phyloP scores from a whole-genome alignment of 306 rosid genomes.

The Cyamopsis tetragonoloba region DNA sequence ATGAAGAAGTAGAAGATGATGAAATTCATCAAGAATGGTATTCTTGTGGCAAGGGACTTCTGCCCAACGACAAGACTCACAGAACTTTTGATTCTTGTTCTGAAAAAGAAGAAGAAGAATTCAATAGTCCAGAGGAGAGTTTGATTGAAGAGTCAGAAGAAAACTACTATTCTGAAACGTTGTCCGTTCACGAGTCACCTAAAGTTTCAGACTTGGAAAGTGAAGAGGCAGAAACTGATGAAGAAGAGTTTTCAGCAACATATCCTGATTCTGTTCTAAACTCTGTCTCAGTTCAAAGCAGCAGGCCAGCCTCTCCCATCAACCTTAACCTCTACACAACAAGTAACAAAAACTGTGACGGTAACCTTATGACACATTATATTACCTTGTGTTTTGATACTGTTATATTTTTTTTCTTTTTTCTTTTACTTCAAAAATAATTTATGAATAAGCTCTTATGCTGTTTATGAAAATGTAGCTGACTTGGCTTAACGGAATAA shows the following conservation, averaged over 20 bases:
- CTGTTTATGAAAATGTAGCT: too few species aligned
- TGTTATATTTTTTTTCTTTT: too few species aligned
- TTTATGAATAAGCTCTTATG: too few species aligned
- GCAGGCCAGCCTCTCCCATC: slow-evolving; percentile 37
- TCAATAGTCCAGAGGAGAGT: slow-evolving; percentile 50
- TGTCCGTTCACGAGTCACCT: slow-evolving; percentile 41
- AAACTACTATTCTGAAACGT: slow-evolving; percentile 18
- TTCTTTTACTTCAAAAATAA: too few species aligned
- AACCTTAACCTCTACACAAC: slow-evolving; percentile 32
- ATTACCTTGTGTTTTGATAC: too few species aligned
- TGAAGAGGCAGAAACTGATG: slow-evolving; percentile 6
- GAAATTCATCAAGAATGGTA: slow-evolving; percentile 34
- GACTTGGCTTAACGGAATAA: too few species aligned
- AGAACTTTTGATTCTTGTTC: slow-evolving; percentile 33
- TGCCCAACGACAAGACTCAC: slow-evolving; percentile 22
- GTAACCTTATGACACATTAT: too few species aligned
- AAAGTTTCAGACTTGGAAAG: slow-evolving; percentile 37
- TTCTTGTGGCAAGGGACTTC: slow-evolving; percentile 42
- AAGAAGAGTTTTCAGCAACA: slow-evolving; percentile 24
- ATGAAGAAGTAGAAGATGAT: slow-evolving; percentile 42
- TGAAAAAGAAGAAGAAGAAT: too few species aligned
- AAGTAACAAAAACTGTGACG: slow-evolving; percentile 31
- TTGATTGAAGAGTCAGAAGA: slow-evolving; percentile 37
- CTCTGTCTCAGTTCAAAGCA: slow-evolving; percentile 28
- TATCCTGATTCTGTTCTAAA: slow-evolving; percentile 33